phyloP scores from a whole-genome alignment of 441 rosid species.

The Codiaeum variegatum region DNA sequence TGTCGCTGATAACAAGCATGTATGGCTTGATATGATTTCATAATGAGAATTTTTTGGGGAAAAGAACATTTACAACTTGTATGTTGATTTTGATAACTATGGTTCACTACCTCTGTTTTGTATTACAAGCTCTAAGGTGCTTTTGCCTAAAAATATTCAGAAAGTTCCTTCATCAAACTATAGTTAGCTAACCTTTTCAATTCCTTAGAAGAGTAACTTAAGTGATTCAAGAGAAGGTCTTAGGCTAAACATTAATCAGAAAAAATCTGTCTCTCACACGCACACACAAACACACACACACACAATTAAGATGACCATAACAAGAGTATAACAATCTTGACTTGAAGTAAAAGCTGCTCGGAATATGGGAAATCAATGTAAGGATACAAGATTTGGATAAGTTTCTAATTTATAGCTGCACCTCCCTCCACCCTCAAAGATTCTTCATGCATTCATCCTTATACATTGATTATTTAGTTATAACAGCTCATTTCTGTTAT shows the following conservation, averaged over 20 bases:
- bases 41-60: neutral
- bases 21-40: neutral
- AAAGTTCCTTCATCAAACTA: neutral
- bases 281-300: too few relatives aligned
- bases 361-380: neutral
- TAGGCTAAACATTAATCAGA: neutral
- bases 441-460: neutral
- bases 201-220: neutral
- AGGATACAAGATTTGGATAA: neutral
- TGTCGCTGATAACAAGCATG: too few relatives aligned
- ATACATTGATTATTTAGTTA: conserved; percentile 7
- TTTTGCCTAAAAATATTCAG: neutral
- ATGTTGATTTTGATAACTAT: neutral
- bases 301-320: neutral
- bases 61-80: neutral
- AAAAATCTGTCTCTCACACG: neutral
- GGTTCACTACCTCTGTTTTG: neutral
- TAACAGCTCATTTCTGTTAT: neutral
- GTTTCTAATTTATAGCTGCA: neutral
- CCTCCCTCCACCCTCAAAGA: neutral
- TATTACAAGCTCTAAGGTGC: neutral
- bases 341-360: neutral
- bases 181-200: neutral
- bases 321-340: neutral
- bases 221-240: neutral